Percentiles rank a stretch among this genome's conserved stretches.
These are phyloP conservation scores for Fragaria ananassa DNA, from an alignment of 306 rosid genomes.

Conservation along the genomic window DNA sequence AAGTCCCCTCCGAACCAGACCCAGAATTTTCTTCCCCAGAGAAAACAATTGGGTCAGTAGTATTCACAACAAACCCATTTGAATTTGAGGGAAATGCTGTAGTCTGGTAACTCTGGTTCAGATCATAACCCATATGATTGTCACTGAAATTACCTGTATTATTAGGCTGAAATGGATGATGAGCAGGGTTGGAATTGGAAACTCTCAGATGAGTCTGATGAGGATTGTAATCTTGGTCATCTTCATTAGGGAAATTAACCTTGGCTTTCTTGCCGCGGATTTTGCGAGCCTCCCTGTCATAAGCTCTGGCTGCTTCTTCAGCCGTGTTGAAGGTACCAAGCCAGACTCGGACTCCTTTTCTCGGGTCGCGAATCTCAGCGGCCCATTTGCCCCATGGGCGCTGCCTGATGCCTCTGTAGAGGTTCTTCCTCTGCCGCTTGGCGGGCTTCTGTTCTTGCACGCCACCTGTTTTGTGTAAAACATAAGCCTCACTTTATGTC, in stretches of 20 bases:
- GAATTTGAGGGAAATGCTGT: conserved; percentile 24
- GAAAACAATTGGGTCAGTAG: conserved; percentile 14
- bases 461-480: conserved; percentile 32
- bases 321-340: conserved; percentile 90
- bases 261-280: conserved; percentile 92
- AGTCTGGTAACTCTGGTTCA: conserved; percentile 33
- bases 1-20: conserved; percentile 37
- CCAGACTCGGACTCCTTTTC: conserved; percentile 96
- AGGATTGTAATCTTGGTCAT: conserved; percentile 21
- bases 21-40: conserved; percentile 41
- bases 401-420: conserved; percentile 85
- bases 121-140: conserved; percentile 35
- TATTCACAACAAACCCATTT: conserved; percentile 13
- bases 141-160: not conserved
- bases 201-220: conserved; percentile 26
- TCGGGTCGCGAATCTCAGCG: conserved; percentile 88
- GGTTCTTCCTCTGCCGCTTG: conserved; percentile 80
- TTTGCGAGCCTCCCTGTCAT: conserved; percentile 78
- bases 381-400: conserved; percentile 99
- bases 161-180: conserved; percentile 21
- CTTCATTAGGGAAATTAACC: conserved; percentile 86
- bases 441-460: conserved; percentile 49
- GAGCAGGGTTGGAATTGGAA: conserved; percentile 3
- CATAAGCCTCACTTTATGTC: conserved; percentile 6
- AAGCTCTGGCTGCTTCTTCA: conserved; percentile 95